A percentile compares a stretch with the other conserved stretches of the same genome.
These are phyloP conservation scores for Tetrahymena elliotti DNA, from an alignment of 73 alveolate species.

Conservation along the genomic window DNA sequence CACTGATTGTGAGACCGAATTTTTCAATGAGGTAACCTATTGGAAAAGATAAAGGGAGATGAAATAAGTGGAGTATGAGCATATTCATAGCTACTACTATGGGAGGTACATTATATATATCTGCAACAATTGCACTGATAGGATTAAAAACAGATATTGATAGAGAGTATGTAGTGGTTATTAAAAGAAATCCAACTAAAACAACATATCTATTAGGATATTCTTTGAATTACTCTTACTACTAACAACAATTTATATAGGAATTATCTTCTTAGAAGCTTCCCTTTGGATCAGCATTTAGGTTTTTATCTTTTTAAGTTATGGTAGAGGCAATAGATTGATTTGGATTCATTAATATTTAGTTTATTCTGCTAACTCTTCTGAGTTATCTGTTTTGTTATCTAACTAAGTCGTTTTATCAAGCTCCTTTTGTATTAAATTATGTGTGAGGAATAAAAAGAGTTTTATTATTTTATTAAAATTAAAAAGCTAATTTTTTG, in stretches of 20 bases:
- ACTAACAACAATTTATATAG: background rate
- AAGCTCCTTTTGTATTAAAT: background rate
- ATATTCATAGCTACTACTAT: background rate
- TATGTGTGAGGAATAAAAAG: background rate
- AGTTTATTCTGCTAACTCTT: background rate
- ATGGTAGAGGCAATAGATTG: background rate
- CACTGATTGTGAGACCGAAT: background rate
- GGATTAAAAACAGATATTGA: background rate
- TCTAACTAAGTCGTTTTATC: background rate
- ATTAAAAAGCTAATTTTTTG: no score
- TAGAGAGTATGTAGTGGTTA: background rate
- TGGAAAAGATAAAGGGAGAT: background rate
- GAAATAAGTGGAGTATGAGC: background rate
- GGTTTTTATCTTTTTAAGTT: background rate
- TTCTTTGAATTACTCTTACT: background rate
- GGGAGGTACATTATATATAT: background rate
- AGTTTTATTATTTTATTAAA: background rate
- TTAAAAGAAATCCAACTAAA: background rate
- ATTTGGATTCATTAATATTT: background rate
- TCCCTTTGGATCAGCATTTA: background rate
- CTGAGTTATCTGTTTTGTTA: background rate
- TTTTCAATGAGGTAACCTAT: background rate
- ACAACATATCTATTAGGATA: background rate
- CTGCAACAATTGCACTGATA: background rate
- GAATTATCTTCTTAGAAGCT: background rate